phyloP scores from a whole-genome alignment of 768 basidiomycete species.

The Saitozyma podzolica region DNA sequence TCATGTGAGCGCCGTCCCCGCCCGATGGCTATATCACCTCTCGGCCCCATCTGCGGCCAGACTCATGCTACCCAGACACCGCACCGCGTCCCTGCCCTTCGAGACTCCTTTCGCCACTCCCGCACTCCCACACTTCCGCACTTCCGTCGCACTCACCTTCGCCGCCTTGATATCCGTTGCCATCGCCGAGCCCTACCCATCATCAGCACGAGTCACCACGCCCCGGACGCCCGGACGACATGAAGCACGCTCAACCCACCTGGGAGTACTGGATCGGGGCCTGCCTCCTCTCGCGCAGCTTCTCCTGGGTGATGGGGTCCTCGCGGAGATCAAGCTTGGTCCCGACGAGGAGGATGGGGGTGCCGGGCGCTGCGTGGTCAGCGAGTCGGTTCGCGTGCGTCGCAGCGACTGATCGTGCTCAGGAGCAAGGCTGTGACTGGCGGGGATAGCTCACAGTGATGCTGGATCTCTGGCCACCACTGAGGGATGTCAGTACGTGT shows the following conservation, averaged over 20 bases:
- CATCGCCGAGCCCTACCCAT: constrained; percentile 35
- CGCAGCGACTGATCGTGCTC: neutral
- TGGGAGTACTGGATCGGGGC: constrained; percentile 46
- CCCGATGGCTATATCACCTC: no score
- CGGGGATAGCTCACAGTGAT: constrained; percentile 60
- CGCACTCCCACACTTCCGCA: no score
- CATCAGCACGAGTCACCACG: neutral
- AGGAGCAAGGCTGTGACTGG: neutral
- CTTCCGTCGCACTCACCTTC: constrained; percentile 27
- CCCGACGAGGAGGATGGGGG: constrained; percentile 85
- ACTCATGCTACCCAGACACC: no score
- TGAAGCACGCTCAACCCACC: constrained; percentile 17
- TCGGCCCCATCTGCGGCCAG: no score
- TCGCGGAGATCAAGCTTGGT: constrained; percentile 89
- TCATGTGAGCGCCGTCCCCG: no score
- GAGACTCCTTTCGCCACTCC: neutral
- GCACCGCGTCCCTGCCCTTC: no score
- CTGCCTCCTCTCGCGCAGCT: constrained; percentile 49
- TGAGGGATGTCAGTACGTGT: neutral
- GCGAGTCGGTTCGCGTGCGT: neutral
- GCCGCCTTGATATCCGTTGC: constrained; percentile 46
- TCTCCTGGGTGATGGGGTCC: constrained; percentile 72
- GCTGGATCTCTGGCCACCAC: constrained; percentile 72
- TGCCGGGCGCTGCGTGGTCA: constrained; percentile 68
- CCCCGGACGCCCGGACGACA: neutral